Evolutionary conservation across 1,284 basidiomycete genomes (phyloP).

Genomic region (Phlebopus sp.): DNA sequence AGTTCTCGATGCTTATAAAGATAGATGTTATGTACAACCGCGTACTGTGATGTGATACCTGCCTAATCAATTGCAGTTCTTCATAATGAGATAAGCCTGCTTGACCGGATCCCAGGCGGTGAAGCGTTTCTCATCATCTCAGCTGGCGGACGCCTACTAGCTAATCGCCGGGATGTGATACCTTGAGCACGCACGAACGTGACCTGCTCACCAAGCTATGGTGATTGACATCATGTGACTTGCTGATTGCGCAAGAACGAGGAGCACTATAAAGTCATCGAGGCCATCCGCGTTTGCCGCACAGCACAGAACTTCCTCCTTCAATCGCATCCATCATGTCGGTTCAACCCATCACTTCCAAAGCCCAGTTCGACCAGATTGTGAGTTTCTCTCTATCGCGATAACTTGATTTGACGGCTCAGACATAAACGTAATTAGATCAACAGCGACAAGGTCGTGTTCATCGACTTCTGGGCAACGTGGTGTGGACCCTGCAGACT

Average conservation of each 20-base stretch:
- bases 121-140: too few species aligned
- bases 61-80: too few species aligned
- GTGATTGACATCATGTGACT: constrained; percentile 7
- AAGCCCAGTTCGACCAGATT: constrained; percentile 9
- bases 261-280: constrained; percentile 1
- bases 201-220: not conserved
- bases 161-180: too few species aligned
- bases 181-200: not conserved
- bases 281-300: not conserved
- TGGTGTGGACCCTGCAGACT: constrained; percentile 67
- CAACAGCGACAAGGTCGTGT: constrained; percentile 36
- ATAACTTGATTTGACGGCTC: not conserved
- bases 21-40: too few species aligned
- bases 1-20: too few species aligned
- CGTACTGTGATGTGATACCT: too few species aligned
- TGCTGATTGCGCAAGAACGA: not conserved
- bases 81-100: too few species aligned
- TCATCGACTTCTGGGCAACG: constrained; percentile 62
- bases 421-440: constrained; percentile 4
- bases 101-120: too few species aligned
- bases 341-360: constrained; percentile 4
- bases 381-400: constrained; percentile 8
- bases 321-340: not conserved
- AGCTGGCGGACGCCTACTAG: too few species aligned
- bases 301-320: not conserved